phyloP scores from a whole-genome alignment of 2,329 filamentous ascomycete species.

The Penicillium thymicola region DNA sequence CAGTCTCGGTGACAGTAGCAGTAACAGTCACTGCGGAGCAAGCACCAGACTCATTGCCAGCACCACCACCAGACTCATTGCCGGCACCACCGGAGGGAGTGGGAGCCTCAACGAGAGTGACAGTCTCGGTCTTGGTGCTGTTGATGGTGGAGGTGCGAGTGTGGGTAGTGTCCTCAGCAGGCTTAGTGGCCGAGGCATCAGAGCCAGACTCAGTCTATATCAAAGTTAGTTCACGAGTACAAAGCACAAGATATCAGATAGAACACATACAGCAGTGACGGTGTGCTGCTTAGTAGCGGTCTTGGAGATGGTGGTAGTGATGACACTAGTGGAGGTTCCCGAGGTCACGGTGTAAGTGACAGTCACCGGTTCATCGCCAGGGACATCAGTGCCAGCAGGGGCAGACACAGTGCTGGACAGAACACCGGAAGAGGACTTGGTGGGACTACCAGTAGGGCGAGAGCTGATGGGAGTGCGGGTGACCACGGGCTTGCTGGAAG shows the following conservation, averaged over 20 bases:
- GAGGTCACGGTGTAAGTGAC: constrained; percentile 42
- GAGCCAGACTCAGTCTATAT: constrained; percentile 8
- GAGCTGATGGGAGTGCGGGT: constrained; percentile 7
- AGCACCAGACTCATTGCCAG: constrained; percentile 13
- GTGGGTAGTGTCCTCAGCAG: constrained; percentile 4
- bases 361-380: constrained; percentile 8
- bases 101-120: constrained; percentile 24
- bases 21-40: constrained; percentile 28
- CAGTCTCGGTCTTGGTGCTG: constrained; percentile 31
- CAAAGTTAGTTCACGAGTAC: background rate
- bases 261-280: constrained; percentile 26
- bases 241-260: background rate
- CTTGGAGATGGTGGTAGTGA: constrained; percentile 39
- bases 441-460: constrained; percentile 6
- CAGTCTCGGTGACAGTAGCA: constrained; percentile 35
- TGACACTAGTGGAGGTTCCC: constrained; percentile 34
- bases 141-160: constrained; percentile 25
- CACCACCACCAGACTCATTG: constrained; percentile 8
- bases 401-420: constrained; percentile 11
- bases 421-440: constrained; percentile 2
- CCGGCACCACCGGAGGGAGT: constrained; percentile 14
- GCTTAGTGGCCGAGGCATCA: constrained; percentile 9
- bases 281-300: constrained; percentile 31
- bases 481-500: constrained; percentile 3
- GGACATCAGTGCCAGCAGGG: constrained; percentile 23